phyloP scores from a whole-genome alignment of 1,139 yeast species.

The Saccharomyces hybrid region DNA sequence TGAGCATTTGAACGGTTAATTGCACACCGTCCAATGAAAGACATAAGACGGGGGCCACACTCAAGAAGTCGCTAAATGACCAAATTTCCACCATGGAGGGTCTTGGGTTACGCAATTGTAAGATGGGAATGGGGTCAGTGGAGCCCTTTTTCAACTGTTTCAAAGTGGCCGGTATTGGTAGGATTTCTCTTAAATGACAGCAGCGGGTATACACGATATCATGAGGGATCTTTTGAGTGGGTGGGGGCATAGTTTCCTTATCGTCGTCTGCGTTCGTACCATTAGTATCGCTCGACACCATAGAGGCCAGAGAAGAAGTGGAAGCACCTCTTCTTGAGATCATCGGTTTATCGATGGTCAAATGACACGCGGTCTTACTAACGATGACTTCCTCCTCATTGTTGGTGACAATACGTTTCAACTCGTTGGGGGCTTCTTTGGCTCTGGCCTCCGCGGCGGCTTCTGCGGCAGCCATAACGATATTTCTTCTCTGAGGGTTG shows the following conservation, averaged over 20 bases:
- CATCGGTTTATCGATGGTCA: conserved; percentile 48
- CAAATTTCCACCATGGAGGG: conserved; percentile 70
- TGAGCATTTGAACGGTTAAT: conserved; percentile 56
- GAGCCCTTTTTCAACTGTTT: conserved; percentile 71
- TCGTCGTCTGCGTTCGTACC: conserved; percentile 11
- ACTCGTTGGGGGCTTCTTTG: conserved; percentile 28
- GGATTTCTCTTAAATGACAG: conserved; percentile 84
- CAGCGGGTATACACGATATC: conserved; percentile 82
- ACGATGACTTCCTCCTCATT: conserved; percentile 40
- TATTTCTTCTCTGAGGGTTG: conserved; percentile 22
- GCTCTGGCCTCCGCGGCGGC: conserved; percentile 35
- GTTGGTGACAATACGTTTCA: conserved; percentile 25
- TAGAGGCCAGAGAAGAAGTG: conserved; percentile 17
- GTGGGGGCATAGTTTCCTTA: conserved; percentile 25
- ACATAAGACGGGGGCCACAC: conserved; percentile 67
- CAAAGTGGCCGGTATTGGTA: conserved; percentile 87
- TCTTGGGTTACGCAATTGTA: conserved; percentile 61
- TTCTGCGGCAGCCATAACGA: conserved; percentile 32
- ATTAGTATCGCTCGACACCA: conserved; percentile 13
- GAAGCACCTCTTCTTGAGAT: conserved; percentile 33
- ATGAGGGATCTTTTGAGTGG: neutral
- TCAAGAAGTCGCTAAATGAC: conserved; percentile 65
- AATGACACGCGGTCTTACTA: conserved; percentile 37
- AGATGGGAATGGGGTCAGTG: conserved; percentile 55
- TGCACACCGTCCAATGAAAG: conserved; percentile 64